A percentile compares a stretch with the other conserved stretches of the same genome.
Evolutionary conservation across 352 stramenopile species (phyloP).

Genomic region (Phytophthora kernoviae): DNA sequence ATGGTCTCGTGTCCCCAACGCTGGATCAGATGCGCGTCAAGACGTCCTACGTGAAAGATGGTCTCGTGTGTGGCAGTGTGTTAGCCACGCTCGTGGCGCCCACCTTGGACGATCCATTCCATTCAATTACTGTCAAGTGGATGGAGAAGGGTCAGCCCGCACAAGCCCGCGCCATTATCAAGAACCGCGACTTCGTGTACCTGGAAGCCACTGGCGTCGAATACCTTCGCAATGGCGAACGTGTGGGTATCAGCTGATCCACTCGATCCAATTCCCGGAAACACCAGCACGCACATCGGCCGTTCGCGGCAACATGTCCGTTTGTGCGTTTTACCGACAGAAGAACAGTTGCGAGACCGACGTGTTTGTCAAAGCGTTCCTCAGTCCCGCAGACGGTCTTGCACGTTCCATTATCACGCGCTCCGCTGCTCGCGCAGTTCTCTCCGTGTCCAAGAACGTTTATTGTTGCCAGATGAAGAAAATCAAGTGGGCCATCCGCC

Average conservation of each 20-base stretch:
- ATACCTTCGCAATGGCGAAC: conserved; percentile 55
- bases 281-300: conserved; percentile 23
- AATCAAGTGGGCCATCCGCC: conserved; percentile 35
- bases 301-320: conserved; percentile 39
- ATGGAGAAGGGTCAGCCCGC: conserved; percentile 38
- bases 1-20: conserved; percentile 34
- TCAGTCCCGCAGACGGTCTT: conserved; percentile 35
- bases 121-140: conserved; percentile 50
- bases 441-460: conserved; percentile 35
- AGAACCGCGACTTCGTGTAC: conserved; percentile 61
- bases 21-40: conserved; percentile 46
- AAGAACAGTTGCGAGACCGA: conserved; percentile 35
- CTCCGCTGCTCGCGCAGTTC: conserved; percentile 30
- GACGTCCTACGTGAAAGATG: conserved; percentile 48
- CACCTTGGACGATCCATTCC: conserved; percentile 41
- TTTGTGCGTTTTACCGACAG: conserved; percentile 42
- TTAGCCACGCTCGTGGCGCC: conserved; percentile 41
- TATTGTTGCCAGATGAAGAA: conserved; percentile 48
- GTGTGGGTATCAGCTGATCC: conserved; percentile 59
- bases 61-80: conserved; percentile 38
- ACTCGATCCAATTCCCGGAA: conserved; percentile 62
- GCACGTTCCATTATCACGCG: conserved; percentile 43
- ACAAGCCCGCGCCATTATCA: conserved; percentile 37
- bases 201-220: conserved; percentile 49
- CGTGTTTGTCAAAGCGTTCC: conserved; percentile 38